Evolutionary conservation across 2,329 filamentous ascomycete genomes (phyloP).

Genomic region (Xylariaceae sp.): DNA sequence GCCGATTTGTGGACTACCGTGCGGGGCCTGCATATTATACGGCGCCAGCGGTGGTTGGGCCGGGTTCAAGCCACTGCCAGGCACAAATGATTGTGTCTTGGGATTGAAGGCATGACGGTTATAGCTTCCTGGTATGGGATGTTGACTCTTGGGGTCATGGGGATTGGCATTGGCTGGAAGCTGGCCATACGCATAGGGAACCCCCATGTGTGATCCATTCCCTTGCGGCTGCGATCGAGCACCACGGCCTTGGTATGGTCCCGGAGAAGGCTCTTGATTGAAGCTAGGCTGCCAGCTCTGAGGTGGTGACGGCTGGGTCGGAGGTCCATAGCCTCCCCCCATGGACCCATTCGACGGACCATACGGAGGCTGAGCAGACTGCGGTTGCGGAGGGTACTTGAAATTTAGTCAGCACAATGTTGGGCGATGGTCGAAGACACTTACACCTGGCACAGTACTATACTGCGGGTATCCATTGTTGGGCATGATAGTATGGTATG

Average conservation of each 20-base stretch:
- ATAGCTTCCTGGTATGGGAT: conserved; percentile 78
- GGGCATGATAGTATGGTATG: conserved; percentile 36
- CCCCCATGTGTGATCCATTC: conserved; percentile 17
- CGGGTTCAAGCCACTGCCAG: conserved; percentile 46
- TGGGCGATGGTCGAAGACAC: conserved; percentile 15
- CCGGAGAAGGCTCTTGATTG: conserved; percentile 16
- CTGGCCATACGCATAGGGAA: conserved; percentile 72
- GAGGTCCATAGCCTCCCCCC: conserved; percentile 26
- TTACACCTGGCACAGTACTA: conserved; percentile 36
- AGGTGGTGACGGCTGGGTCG: conserved; percentile 25
- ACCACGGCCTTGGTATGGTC: conserved; percentile 17
- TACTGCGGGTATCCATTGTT: conserved; percentile 38
- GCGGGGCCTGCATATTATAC: conserved; percentile 40
- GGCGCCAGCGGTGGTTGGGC: conserved; percentile 40
- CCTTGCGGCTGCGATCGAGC: conserved; percentile 20
- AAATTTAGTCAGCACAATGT: conserved; percentile 20
- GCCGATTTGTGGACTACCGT: conserved; percentile 46
- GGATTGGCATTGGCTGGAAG: conserved; percentile 63
- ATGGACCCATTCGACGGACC: conserved; percentile 28
- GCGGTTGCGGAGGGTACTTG: conserved; percentile 30
- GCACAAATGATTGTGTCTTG: conserved; percentile 87
- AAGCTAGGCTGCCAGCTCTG: conserved; percentile 27
- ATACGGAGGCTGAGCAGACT: conserved; percentile 25
- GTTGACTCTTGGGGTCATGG: conserved; percentile 65
- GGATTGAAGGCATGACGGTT: conserved; percentile 86